Evolutionary conservation across 2,329 filamentous ascomycete species (phyloP), one percentile per base, ranked within the genome.

Genomic region (Penicillium freii): DNA sequence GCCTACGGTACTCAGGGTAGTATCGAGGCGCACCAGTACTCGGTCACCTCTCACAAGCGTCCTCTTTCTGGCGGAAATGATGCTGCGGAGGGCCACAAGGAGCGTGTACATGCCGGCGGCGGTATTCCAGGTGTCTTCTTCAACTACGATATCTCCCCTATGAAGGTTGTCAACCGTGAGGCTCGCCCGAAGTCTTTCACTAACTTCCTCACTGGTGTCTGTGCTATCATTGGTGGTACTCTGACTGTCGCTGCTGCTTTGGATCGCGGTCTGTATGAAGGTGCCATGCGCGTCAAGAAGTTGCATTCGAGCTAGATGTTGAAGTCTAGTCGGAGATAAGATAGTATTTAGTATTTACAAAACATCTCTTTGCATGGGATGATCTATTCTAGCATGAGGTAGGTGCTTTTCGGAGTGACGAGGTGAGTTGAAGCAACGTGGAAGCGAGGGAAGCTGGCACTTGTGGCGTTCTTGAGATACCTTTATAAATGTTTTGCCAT

Each of bases 91-190:
- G 93, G 92, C 17, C 94, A 99, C 74, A 88, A 92, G 71, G 93
- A 97, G 81, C 87, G 93, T 39, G 78, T 95, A 63, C 94, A 99
- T 75, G 91, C 93, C 3, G 81, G 87, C 53, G 92, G 92, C 59
- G 94, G 94, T 64, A 97, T 99, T 68, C 94, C 94, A 0, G 94
- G 94, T 43, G 92, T 99, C 15, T 99, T 99, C 81, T 97, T 99
- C 80, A 96, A 92, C 64, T 99, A 99, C 69, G 94, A 99, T 69
- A 99, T 99, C 74, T 97, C 93, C 2, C 94, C 94, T 5, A 99
- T 99, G 94, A 99, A 97, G 80, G 93, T 99, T 60, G 89, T 99
- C 77, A 99, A 99, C 80, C 89, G 92, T 54, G 95, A 99, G 79
- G 88, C 90, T 65, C 86, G 91, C 46, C 81, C 87, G 59, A 97